Percentiles rank a stretch among this genome's conserved stretches.
These are phyloP conservation scores for Diaporthe sp. DNA, from an alignment of 2,329 filamentous ascomycete species.

Conservation along the genomic window DNA sequence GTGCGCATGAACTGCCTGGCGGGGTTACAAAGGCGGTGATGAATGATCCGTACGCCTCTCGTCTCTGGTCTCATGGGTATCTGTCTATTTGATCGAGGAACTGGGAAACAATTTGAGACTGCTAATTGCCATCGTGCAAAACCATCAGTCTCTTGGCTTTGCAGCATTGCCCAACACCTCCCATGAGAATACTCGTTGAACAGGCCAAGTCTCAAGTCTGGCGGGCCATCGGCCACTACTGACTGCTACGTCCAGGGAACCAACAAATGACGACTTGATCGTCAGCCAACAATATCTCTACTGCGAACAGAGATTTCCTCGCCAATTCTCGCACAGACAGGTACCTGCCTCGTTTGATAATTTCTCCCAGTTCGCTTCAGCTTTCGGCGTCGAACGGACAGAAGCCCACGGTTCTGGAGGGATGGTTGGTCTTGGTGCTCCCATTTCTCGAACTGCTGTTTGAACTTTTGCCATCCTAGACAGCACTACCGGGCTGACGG, in stretches of 20 bases:
- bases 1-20: slow-evolving; percentile 36
- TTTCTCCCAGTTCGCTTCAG: neutral
- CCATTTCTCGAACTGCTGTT: slow-evolving; percentile 28
- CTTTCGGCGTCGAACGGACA: neutral
- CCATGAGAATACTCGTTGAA: neutral
- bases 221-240: neutral
- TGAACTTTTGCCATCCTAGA: slow-evolving; percentile 25
- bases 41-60: slow-evolving; percentile 2
- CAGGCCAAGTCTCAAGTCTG: neutral
- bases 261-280: slow-evolving; percentile 28
- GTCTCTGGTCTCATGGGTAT: neutral
- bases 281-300: slow-evolving; percentile 15
- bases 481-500: slow-evolving; percentile 11
- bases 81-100: neutral
- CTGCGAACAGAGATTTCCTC: slow-evolving; percentile 1
- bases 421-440: slow-evolving; percentile 31
- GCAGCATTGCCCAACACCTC: neutral
- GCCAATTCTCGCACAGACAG: slow-evolving; percentile 16
- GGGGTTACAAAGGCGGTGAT: slow-evolving; percentile 37
- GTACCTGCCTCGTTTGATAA: slow-evolving; percentile 16
- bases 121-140: neutral
- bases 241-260: slow-evolving; percentile 6
- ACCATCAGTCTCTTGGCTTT: neutral
- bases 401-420: neutral
- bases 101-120: neutral